A percentile compares a stretch with the other conserved stretches of the same genome.
Evolutionary conservation across 2,329 filamentous ascomycete species (phyloP).

Genomic region (Mollisia scopiformis): DNA sequence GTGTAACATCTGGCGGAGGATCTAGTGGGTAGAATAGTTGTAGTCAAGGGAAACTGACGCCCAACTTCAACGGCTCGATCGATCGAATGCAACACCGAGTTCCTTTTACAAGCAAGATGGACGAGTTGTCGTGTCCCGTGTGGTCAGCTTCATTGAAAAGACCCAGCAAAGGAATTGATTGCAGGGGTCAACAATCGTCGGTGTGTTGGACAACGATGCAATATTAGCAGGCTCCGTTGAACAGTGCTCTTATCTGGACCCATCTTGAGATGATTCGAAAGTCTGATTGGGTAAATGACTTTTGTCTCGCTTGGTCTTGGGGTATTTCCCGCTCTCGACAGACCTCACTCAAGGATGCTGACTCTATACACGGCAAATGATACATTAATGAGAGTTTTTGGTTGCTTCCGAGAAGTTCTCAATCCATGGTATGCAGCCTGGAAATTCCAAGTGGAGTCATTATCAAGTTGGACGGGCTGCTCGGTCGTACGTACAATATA

Average conservation of each 20-base stretch:
- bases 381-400: background rate
- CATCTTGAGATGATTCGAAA: background rate
- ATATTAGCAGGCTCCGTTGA: too few species aligned
- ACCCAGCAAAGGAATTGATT: too few species aligned
- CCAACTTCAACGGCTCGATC: too few species aligned
- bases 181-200: too few species aligned
- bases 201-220: background rate
- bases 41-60: too few species aligned
- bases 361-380: background rate
- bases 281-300: conserved; percentile 1
- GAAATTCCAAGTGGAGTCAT: background rate
- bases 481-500: background rate
- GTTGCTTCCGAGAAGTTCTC: background rate
- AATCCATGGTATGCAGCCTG: background rate
- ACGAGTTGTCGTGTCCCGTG: too few species aligned
- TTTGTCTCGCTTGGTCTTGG: background rate
- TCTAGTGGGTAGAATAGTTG: too few species aligned
- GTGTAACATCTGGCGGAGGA: too few species aligned
- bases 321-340: background rate
- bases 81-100: too few species aligned
- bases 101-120: too few species aligned
- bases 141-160: too few species aligned
- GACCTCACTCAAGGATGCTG: background rate
- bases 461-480: background rate
- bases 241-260: background rate